phyloP scores from a whole-genome alignment of 805 yeast species.

The Grigorovia transvaalensis region DNA sequence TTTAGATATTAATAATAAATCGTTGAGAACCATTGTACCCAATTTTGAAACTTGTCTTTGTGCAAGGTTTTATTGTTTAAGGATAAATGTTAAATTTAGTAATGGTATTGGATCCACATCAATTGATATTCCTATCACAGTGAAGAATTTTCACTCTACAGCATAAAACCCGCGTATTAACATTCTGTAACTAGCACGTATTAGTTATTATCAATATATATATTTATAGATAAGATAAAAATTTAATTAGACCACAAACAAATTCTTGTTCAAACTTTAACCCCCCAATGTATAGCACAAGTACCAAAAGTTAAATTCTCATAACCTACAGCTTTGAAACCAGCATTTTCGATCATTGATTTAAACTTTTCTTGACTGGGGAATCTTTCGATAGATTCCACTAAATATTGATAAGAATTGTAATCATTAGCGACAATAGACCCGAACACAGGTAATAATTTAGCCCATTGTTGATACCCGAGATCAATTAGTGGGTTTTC shows the following conservation, averaged over 20 bases:
- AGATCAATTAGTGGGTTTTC: slow-evolving; percentile 66
- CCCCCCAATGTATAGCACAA: slow-evolving; percentile 93
- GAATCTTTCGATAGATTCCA: slow-evolving; percentile 85
- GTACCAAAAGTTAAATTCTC: slow-evolving; percentile 91
- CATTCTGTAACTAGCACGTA: neutral
- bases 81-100: slow-evolving; percentile 37
- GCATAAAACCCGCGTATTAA: neutral
- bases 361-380: slow-evolving; percentile 90
- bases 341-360: slow-evolving; percentile 86
- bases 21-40: slow-evolving; percentile 45
- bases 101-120: slow-evolving; percentile 24
- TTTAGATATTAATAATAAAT: slow-evolving; percentile 33
- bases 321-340: slow-evolving; percentile 88
- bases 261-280: slow-evolving; percentile 61
- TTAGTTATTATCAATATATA: no score
- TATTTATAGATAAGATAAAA: neutral
- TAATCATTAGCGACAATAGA: slow-evolving; percentile 91
- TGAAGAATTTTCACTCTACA: slow-evolving; percentile 19
- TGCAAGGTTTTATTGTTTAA: slow-evolving; percentile 47
- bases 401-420: slow-evolving; percentile 92
- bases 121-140: slow-evolving; percentile 31
- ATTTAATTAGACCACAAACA: no score
- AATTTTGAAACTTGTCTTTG: slow-evolving; percentile 53
- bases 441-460: slow-evolving; percentile 85
- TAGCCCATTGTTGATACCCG: slow-evolving; percentile 79